phyloP scores from a whole-genome alignment of 2,329 filamentous ascomycete genomes.

The Fusarium concolor region DNA sequence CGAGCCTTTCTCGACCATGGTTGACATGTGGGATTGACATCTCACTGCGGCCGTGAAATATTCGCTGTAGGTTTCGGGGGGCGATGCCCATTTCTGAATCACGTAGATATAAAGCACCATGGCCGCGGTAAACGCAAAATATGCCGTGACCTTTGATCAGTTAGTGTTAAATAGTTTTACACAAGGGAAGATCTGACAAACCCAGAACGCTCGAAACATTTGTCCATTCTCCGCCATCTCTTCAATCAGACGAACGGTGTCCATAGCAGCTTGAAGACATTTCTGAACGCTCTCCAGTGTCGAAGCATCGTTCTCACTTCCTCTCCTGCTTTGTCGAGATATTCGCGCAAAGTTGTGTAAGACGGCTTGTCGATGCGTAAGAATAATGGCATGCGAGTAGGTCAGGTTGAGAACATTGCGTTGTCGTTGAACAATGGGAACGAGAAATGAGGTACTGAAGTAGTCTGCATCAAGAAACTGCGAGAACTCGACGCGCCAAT shows the following conservation, averaged over 20 bases:
- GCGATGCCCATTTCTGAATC: slow-evolving; percentile 41
- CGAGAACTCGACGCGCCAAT: slow-evolving; percentile 52
- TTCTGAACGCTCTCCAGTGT: slow-evolving; percentile 37
- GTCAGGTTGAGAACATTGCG: slow-evolving; percentile 56
- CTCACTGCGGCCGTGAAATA: slow-evolving; percentile 37
- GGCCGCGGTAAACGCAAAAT: slow-evolving; percentile 44
- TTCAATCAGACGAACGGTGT: slow-evolving; percentile 38
- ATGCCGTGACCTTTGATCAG: slow-evolving; percentile 35
- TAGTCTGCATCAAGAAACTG: slow-evolving; percentile 55
- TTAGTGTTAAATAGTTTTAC: background rate
- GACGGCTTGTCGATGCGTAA: slow-evolving; percentile 54
- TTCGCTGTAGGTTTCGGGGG: slow-evolving; percentile 33
- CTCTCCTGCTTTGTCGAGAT: slow-evolving; percentile 10
- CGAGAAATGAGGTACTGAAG: slow-evolving; percentile 49
- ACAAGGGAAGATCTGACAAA: background rate
- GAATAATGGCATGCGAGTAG: slow-evolving; percentile 57
- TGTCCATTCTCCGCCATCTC: slow-evolving; percentile 40
- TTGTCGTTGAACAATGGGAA: slow-evolving; percentile 56
- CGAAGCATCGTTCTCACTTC: slow-evolving; percentile 8
- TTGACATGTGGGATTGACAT: slow-evolving; percentile 41
- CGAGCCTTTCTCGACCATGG: slow-evolving; percentile 41
- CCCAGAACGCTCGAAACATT: slow-evolving; percentile 44
- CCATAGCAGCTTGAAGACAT: slow-evolving; percentile 39
- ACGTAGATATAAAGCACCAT: slow-evolving; percentile 46
- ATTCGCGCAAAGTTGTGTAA: slow-evolving; percentile 50